Evolutionary conservation across 768 basidiomycete genomes (phyloP).

Genomic region (Pleurotus djamor): DNA sequence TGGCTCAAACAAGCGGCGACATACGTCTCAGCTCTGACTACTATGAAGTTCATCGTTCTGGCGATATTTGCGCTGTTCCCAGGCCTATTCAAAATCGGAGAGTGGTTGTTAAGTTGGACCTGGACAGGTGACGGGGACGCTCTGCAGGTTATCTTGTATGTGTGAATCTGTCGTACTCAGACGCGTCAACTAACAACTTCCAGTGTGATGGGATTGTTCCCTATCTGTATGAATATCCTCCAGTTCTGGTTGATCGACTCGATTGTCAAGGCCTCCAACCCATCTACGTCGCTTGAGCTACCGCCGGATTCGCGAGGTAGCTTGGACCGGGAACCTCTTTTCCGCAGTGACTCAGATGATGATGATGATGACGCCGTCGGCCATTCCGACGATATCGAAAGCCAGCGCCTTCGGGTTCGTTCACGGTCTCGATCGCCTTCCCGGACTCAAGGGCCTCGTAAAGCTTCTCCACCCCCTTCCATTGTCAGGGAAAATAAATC

Average conservation of each 20-base stretch:
- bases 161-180: slow-evolving; percentile 12
- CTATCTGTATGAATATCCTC: slow-evolving; percentile 81
- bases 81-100: slow-evolving; percentile 71
- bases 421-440: slow-evolving; percentile 30
- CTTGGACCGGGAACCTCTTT: slow-evolving; percentile 62
- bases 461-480: slow-evolving; percentile 18
- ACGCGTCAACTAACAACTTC: slow-evolving; percentile 8
- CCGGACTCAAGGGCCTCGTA: slow-evolving; percentile 15
- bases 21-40: slow-evolving; percentile 76
- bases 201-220: slow-evolving; percentile 91
- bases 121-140: slow-evolving; percentile 58
- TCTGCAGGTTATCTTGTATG: slow-evolving; percentile 81
- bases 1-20: slow-evolving; percentile 80
- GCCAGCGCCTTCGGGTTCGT: slow-evolving; percentile 25
- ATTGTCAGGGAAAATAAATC: slow-evolving; percentile 40
- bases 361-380: slow-evolving; percentile 40
- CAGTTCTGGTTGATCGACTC: slow-evolving; percentile 98
- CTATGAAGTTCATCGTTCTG: slow-evolving; percentile 93
- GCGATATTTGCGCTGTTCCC: slow-evolving; percentile 70
- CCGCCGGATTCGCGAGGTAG: slow-evolving; percentile 32
- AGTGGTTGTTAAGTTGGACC: slow-evolving; percentile 84
- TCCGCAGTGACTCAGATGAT: slow-evolving; percentile 46
- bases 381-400: slow-evolving; percentile 41
- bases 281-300: slow-evolving; percentile 34
- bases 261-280: slow-evolving; percentile 69